phyloP scores from a whole-genome alignment of 257 asterid genomes.

The Nemophila menziesii region DNA sequence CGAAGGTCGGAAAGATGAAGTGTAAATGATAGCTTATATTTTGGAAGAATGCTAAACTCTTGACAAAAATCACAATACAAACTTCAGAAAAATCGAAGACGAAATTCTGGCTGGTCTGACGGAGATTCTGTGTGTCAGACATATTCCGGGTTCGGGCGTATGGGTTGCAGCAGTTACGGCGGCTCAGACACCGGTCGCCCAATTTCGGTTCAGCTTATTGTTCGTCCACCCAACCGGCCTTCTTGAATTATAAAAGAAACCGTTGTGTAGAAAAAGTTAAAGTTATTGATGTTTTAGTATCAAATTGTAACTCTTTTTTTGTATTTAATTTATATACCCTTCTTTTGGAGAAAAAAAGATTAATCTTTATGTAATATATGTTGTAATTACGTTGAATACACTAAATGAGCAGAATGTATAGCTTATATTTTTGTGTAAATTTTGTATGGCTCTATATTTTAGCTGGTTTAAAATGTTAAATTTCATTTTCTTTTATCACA shows the following conservation, averaged over 20 bases:
- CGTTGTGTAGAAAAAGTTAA: not conserved
- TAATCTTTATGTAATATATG: not conserved
- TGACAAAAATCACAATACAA: too few species aligned
- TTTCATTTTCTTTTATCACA: too few species aligned
- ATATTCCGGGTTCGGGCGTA: constrained; percentile 86
- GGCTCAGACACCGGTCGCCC: constrained; percentile 93
- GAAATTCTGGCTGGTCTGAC: constrained; percentile 90
- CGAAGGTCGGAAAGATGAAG: too few species aligned
- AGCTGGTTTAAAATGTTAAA: not conserved
- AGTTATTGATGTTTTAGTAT: not conserved
- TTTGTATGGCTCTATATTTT: not conserved
- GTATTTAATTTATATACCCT: not conserved
- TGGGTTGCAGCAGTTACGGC: constrained; percentile 77
- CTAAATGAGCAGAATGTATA: constrained; percentile 4
- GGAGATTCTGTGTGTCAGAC: constrained; percentile 85
- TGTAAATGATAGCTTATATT: too few species aligned
- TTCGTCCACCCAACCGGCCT: constrained; percentile 43
- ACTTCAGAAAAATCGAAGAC: too few species aligned
- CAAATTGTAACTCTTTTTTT: constrained; percentile 1
- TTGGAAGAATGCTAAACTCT: too few species aligned
- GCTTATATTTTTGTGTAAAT: not conserved
- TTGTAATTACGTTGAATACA: constrained; percentile 19
- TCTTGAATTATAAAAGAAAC: constrained; percentile 6
- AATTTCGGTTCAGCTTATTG: constrained; percentile 62
- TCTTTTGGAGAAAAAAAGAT: not conserved